Evolutionary conservation across 306 rosid genomes (phyloP).

Genomic region (Inga leiocalycina): DNA sequence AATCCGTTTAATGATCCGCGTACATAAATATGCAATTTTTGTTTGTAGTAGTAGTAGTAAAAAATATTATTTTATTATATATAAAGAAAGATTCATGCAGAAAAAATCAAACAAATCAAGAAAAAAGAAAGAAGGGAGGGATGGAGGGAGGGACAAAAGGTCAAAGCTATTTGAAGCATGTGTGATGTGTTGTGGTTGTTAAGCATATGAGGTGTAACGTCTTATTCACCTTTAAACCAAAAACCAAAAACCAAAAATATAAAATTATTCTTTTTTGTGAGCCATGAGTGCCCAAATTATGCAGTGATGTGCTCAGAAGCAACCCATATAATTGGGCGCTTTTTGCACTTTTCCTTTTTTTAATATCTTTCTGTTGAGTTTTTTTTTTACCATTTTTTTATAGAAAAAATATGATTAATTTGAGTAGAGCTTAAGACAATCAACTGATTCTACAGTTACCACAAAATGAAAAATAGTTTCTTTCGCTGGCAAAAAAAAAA

Average conservation of each 20-base stretch:
- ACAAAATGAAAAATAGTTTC: neutral
- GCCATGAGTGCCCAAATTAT: conserved; percentile 41
- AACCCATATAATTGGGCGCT: conserved; percentile 34
- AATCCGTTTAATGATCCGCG: too few species aligned
- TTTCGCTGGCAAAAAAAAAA: too few species aligned
- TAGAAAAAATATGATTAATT: conserved; percentile 23
- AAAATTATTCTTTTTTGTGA: conserved; percentile 42
- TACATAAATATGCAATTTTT: too few species aligned
- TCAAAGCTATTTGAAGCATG: conserved; percentile 17
- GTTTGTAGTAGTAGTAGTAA: too few species aligned
- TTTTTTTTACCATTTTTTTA: neutral
- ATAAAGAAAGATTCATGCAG: neutral
- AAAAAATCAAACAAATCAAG: neutral
- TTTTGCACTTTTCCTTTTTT: conserved; percentile 24
- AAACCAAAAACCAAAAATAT: neutral
- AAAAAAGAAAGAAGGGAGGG: neutral
- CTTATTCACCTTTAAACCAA: conserved; percentile 45
- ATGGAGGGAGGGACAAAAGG: neutral
- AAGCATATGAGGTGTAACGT: conserved; percentile 31
- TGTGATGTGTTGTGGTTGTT: conserved; percentile 42
- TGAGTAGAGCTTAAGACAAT: conserved; percentile 43
- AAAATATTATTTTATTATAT: neutral
- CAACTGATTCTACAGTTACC: neutral
- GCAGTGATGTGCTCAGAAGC: conserved; percentile 46
- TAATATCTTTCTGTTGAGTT: conserved; percentile 11